Conservation (phyloP, 768 basidiomycete genomes). For the Pholiota conissans region DNA sequence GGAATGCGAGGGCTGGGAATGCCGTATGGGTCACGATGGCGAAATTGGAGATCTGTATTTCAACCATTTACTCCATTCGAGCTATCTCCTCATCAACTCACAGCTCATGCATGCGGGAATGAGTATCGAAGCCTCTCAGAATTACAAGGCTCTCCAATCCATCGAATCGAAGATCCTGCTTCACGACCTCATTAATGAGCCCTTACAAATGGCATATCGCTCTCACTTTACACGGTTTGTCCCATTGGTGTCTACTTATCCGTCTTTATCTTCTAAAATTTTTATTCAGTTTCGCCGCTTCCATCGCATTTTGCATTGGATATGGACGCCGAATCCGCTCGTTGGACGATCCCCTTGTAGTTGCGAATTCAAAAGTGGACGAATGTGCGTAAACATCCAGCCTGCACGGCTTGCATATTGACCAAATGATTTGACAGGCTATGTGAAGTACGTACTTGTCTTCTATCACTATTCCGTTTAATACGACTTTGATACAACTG, state of each 20-base stretch:
- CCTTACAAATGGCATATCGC: constrained; percentile 11
- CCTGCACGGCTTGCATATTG: not conserved
- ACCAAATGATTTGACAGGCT: not conserved
- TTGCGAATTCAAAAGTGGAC: constrained; percentile 21
- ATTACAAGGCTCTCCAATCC: constrained; percentile 23
- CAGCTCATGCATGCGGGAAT: constrained; percentile 28
- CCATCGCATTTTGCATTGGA: constrained; percentile 22
- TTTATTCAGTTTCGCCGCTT: constrained; percentile 21
- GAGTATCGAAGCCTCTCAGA: constrained; percentile 23
- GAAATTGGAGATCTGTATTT: constrained; percentile 34
- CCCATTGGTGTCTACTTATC: no score
- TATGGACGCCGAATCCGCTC: constrained; percentile 25
- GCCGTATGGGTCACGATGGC: constrained; percentile 31
- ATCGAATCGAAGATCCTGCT: constrained; percentile 23
- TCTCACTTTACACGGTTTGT: constrained; percentile 21
- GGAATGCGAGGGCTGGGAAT: constrained; percentile 33
- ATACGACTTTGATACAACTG: not conserved
- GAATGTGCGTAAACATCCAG: constrained; percentile 17
- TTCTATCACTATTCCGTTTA: no score
- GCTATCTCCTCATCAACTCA: not conserved
- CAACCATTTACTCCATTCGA: no score
- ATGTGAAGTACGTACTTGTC: constrained; percentile 2
- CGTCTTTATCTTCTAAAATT: not conserved
- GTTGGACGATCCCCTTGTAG: constrained; percentile 22
- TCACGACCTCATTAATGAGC: constrained; percentile 19